phyloP scores from a whole-genome alignment of 225 moss, liverwort and hornwort genomes.

The Polytrichum commune region DNA sequence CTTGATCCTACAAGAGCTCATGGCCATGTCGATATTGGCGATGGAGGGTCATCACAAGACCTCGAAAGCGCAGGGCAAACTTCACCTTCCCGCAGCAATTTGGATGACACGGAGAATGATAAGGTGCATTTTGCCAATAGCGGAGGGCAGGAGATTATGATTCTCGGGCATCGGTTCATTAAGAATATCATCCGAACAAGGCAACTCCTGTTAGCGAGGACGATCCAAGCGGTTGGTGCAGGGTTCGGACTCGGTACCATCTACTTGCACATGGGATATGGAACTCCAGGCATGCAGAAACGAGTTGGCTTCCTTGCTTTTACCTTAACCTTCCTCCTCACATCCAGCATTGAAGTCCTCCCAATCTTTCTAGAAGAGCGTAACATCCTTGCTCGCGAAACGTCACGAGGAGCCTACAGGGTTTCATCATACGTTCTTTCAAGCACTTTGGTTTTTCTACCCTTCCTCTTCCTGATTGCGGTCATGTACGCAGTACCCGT shows the following conservation, averaged over 20 bases:
- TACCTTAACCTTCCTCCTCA: constrained; percentile 70
- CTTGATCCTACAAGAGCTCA: constrained; percentile 29
- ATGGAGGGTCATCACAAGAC: background rate
- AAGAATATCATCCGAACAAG: constrained; percentile 36
- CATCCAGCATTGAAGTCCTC: constrained; percentile 71
- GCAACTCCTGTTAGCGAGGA: constrained; percentile 35
- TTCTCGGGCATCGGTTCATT: constrained; percentile 29
- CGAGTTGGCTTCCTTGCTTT: constrained; percentile 73
- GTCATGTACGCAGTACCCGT: constrained; percentile 57
- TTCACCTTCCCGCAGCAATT: background rate
- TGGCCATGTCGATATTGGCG: no score
- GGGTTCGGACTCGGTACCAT: constrained; percentile 62
- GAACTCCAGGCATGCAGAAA: constrained; percentile 40
- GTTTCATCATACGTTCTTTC: constrained; percentile 74
- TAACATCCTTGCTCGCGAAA: constrained; percentile 66
- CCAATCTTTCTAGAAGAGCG: constrained; percentile 80
- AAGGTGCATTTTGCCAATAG: constrained; percentile 42
- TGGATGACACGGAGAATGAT: constrained; percentile 11
- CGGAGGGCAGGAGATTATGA: constrained; percentile 29
- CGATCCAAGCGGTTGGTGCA: constrained; percentile 57
- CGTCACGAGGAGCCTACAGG: constrained; percentile 74
- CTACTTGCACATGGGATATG: constrained; percentile 61
- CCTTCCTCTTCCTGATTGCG: constrained; percentile 60
- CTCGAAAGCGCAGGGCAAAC: constrained; percentile 17
- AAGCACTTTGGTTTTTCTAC: constrained; percentile 63